Conservation (phyloP, 495 filamentous ascomycete genomes). For the Lentithecium fluviatile region DNA sequence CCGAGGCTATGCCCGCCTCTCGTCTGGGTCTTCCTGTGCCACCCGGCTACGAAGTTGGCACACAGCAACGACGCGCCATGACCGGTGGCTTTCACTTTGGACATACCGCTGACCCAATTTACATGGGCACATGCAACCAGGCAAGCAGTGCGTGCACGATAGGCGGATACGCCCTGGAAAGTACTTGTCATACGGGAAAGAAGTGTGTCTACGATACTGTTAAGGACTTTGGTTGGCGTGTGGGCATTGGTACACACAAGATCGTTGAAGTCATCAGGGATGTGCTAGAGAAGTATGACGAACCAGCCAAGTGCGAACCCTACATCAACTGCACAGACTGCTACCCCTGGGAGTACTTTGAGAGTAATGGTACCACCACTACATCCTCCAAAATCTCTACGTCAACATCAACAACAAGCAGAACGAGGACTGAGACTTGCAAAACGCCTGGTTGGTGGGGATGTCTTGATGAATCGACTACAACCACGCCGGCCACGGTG, state of each 20-base stretch:
- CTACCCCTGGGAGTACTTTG: slow-evolving; percentile 88
- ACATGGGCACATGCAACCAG: slow-evolving; percentile 89
- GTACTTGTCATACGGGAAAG: slow-evolving; percentile 80
- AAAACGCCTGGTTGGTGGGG: slow-evolving; percentile 86
- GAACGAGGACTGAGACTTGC: slow-evolving; percentile 75
- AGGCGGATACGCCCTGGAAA: slow-evolving; percentile 92
- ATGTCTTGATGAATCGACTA: slow-evolving; percentile 59
- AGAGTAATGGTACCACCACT: slow-evolving; percentile 79
- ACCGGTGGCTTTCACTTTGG: slow-evolving; percentile 92
- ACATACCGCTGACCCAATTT: slow-evolving; percentile 93
- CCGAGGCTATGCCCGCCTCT: slow-evolving; percentile 81
- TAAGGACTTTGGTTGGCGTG: slow-evolving; percentile 82
- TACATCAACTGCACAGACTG: slow-evolving; percentile 84
- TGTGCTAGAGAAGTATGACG: slow-evolving; percentile 77
- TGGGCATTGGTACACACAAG: slow-evolving; percentile 79
- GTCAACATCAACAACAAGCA: slow-evolving; percentile 48
- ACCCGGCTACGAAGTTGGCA: slow-evolving; percentile 66
- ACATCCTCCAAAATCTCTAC: slow-evolving; percentile 56
- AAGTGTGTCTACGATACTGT: slow-evolving; percentile 93
- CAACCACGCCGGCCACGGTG: slow-evolving; percentile 48
- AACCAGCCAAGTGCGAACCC: slow-evolving; percentile 71
- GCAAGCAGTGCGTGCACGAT: slow-evolving; percentile 83
- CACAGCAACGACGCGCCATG: slow-evolving; percentile 65
- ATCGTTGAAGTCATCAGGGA: slow-evolving; percentile 82
- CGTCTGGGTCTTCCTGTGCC: slow-evolving; percentile 85